These are phyloP conservation scores for Mangifera indica DNA, from an alignment of 345 rosid species.

Conservation along the genomic window DNA sequence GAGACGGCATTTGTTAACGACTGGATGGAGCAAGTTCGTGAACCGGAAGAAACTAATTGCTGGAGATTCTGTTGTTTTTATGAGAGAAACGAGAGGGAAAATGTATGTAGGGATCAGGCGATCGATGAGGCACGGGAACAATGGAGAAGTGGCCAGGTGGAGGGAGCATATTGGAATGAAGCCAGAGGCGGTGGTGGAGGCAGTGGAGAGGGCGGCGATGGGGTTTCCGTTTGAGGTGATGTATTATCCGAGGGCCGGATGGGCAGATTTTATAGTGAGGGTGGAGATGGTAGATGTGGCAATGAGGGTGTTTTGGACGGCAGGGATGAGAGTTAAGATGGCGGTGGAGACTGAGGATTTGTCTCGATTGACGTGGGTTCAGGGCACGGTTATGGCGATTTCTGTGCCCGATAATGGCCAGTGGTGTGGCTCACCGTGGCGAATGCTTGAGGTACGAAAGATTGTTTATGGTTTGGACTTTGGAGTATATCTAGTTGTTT, in stretches of 20 bases:
- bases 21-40: constrained; percentile 97
- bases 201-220: constrained; percentile 49
- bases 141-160: constrained; percentile 47
- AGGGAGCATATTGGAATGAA: constrained; percentile 41
- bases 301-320: constrained; percentile 40
- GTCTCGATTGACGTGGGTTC: constrained; percentile 70
- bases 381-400: constrained; percentile 56
- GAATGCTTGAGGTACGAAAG: constrained; percentile 66
- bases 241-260: constrained; percentile 69
- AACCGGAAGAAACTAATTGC: constrained; percentile 83
- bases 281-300: constrained; percentile 80
- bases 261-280: constrained; percentile 72
- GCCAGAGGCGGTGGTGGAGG: constrained; percentile 52
- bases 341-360: constrained; percentile 78
- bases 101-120: constrained; percentile 76
- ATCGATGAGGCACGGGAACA: constrained; percentile 28
- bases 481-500: background rate
- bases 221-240: constrained; percentile 72
- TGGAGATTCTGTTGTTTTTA: constrained; percentile 83
- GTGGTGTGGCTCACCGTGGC: constrained; percentile 89
- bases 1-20: constrained; percentile 78
- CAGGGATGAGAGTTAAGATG: constrained; percentile 83
- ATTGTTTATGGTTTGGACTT: background rate
- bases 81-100: constrained; percentile 53
- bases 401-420: constrained; percentile 40